Percentiles rank a stretch among this genome's conserved stretches.
Conservation (phyloP, 345 rosid species). For the Camelina sativa region DNA sequence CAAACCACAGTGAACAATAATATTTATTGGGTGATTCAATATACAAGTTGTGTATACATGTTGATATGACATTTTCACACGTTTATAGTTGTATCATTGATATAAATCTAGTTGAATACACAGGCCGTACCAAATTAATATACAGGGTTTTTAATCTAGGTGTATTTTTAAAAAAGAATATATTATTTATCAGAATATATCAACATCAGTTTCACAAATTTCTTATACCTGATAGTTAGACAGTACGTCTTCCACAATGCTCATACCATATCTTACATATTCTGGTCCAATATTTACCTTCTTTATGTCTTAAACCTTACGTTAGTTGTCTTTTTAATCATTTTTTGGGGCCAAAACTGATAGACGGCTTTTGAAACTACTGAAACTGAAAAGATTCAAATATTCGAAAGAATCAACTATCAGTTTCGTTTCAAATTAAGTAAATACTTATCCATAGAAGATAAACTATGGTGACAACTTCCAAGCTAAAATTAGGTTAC, state of each 20-base stretch:
- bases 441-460: neutral
- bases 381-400: neutral
- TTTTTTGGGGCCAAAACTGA: no score
- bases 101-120: neutral
- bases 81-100: neutral
- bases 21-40: neutral
- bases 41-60: neutral
- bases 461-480: neutral
- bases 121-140: neutral
- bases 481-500: neutral
- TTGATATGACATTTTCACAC: neutral
- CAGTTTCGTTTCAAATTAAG: neutral
- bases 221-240: neutral
- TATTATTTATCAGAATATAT: neutral
- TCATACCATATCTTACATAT: neutral
- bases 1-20: conserved; percentile 5
- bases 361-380: no score
- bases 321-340: no score
- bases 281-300: neutral
- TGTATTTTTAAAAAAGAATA: neutral
- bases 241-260: neutral
- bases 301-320: neutral
- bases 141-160: neutral
- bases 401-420: neutral
- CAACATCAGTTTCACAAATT: neutral